Percentiles rank a stretch among this genome's conserved stretches.
These are phyloP conservation scores for Solanum chilense DNA, from an alignment of 257 asterid species.

Conservation along the genomic window DNA sequence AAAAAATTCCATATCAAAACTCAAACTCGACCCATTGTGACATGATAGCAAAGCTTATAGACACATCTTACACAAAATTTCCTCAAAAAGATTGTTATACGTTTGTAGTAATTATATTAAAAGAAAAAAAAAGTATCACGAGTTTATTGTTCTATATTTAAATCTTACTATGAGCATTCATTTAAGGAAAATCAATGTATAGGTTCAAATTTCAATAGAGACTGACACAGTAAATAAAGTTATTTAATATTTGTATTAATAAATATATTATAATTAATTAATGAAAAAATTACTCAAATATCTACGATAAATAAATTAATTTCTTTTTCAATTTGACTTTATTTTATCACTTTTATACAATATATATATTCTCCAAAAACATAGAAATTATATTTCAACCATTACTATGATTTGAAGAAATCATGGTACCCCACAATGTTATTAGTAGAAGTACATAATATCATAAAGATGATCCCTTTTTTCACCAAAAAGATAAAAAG, in stretches of 20 bases:
- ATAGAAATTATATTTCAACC: neutral
- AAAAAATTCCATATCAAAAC: accelerated
- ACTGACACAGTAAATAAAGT: neutral
- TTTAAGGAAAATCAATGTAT: neutral
- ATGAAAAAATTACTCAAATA: neutral
- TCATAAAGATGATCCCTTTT: neutral
- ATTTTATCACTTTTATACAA: neutral
- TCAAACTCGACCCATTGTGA: neutral
- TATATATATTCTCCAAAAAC: neutral
- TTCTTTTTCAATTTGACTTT: neutral
- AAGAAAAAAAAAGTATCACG: neutral
- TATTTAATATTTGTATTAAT: neutral
- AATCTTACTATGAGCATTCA: neutral
- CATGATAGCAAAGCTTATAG: neutral
- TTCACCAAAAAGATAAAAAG: neutral
- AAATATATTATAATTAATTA: neutral
- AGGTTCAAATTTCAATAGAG: neutral
- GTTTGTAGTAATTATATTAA: neutral
- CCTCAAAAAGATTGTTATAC: neutral
- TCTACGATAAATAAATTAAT: neutral
- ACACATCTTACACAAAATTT: neutral
- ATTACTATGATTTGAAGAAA: neutral
- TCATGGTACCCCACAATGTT: neutral
- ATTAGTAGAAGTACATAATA: neutral
- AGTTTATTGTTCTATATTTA: neutral